Base-by-base conservation (phyloP, 306 rosid species). In the Herpetospermum pedunculosum region DNA sequence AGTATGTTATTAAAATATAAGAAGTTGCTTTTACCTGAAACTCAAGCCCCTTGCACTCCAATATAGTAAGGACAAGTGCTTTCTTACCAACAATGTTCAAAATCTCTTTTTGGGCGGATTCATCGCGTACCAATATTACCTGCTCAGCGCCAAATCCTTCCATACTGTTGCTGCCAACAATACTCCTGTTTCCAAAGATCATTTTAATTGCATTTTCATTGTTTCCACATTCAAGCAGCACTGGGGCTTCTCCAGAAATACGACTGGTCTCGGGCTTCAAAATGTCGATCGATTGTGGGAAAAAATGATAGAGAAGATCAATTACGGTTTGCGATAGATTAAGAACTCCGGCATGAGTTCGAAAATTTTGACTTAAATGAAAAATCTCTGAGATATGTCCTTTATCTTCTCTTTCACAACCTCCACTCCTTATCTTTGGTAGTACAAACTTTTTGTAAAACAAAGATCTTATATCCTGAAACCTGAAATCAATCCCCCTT, bases 21-120 rank as follows among this genome's bases (percentile, higher is more conserved):
- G n/a, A 69, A 52, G 9, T 23, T 14, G 25, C 2, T 26, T 32
- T 63, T 49, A 91, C 97, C 97, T 91, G 96, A 80, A 91, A 91
- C 40, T 91, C 96, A 34, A 91, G 96, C n/a, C 97, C 97, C 67
- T 91, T 91, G 78, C 97, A 91, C 79, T 91, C 95, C 48, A 91
- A 35, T 38, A 88, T 78, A 5, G 97, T 91, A 60, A 91, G 76
- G 13, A 91, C 86, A 81, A 91, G 95, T 78, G 97, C 95, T 10
- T 88, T 85, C 73, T 91, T 88, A 43, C 92, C 97, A 34, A 87
- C 89, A 67, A 75, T 47, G 2, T 48, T 78, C 8, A 77, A 44
- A 49, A 91, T 71, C 55, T 85, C 89, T 12, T 78, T 77, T 21
- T 87, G 82, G 11, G 85, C 82, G 38, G 16, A 34, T 49, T 85